phyloP scores from a whole-genome alignment of 140 eudicot genomes.

The Anethum foeniculum region DNA sequence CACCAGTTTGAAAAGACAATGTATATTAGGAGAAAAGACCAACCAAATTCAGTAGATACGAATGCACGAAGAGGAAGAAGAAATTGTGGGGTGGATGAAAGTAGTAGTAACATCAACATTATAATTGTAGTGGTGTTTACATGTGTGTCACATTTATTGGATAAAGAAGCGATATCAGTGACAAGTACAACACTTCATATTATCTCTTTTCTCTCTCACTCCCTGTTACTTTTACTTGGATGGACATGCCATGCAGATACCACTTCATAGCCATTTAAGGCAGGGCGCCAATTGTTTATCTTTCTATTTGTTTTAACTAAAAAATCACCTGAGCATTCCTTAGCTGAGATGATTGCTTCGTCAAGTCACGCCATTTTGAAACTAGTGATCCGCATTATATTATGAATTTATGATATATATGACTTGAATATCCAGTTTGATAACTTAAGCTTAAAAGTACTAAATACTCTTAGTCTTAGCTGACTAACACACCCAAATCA shows the following conservation, averaged over 20 bases:
- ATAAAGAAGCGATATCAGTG: not conserved
- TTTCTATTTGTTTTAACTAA: not conserved
- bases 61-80: not conserved
- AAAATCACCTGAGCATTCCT: not conserved
- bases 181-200: not conserved
- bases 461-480: not conserved
- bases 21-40: not conserved
- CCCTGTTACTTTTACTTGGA: not conserved
- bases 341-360: not conserved
- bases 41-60: not conserved
- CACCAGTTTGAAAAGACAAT: not conserved
- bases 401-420: not conserved
- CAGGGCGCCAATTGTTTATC: not conserved
- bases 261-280: not conserved
- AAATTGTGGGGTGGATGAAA: not conserved
- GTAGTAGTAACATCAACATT: not conserved
- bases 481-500: not conserved
- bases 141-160: not conserved
- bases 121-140: not conserved
- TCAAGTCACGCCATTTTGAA: not conserved
- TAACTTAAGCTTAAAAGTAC: not conserved
- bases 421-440: not conserved
- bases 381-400: not conserved
- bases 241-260: not conserved
- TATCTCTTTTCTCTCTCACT: not conserved